Percentiles rank a stretch among this genome's conserved stretches.
phyloP scores from a whole-genome alignment of 768 basidiomycete species.

The Rhizopogon sp. region DNA sequence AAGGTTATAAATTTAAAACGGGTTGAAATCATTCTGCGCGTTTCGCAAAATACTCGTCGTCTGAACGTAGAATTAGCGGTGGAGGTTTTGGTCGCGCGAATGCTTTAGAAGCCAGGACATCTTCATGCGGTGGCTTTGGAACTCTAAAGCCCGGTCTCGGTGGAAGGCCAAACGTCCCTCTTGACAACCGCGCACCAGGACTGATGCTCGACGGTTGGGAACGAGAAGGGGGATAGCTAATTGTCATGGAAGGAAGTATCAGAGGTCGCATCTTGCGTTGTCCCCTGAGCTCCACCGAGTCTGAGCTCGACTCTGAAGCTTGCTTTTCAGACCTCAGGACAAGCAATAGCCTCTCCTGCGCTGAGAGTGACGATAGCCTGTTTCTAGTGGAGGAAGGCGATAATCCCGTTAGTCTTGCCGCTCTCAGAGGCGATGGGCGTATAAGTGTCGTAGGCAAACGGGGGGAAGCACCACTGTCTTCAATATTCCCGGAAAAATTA shows the following conservation, averaged over 20 bases:
- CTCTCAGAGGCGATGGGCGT: background rate
- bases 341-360: background rate
- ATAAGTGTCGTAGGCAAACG: background rate
- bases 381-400: background rate
- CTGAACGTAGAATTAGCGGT: conserved; percentile 24
- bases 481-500: background rate
- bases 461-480: background rate
- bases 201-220: conserved; percentile 6
- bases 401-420: background rate
- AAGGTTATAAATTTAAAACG: background rate
- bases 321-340: conserved; percentile 1
- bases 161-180: conserved; percentile 17
- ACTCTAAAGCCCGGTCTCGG: conserved; percentile 25
- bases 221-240: conserved; percentile 13
- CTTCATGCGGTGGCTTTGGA: conserved; percentile 15
- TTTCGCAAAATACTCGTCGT: conserved; percentile 6
- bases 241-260: conserved; percentile 12
- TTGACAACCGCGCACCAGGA: conserved; percentile 19
- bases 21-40: conserved; percentile 11
- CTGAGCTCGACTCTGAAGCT: background rate
- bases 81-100: conserved; percentile 41
- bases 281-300: background rate
- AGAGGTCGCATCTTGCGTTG: conserved; percentile 1
- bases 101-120: conserved; percentile 14
- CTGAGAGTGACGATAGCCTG: background rate